These are phyloP conservation scores for Luvunga scandens DNA, from an alignment of 345 rosid genomes.

Conservation along the genomic window DNA sequence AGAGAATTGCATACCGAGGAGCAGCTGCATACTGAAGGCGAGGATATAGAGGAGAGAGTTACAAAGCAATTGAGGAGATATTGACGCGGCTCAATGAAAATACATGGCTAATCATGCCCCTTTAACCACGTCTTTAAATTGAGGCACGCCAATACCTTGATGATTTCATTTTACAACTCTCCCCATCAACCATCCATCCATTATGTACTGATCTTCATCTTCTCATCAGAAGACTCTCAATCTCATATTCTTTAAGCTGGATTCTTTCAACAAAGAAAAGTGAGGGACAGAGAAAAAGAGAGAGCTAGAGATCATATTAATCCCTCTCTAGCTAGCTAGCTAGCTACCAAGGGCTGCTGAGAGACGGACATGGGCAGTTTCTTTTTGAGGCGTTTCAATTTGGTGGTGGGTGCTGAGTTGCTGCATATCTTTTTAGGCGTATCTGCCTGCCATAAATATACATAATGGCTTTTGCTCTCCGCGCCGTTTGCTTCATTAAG, in stretches of 20 bases:
- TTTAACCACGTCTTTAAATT: constrained; percentile 38
- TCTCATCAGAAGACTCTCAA: neutral
- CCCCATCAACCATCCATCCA: neutral
- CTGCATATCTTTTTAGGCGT: neutral
- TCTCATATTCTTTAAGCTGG: neutral
- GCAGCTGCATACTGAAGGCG: neutral
- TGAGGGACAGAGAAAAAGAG: neutral
- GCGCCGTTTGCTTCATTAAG: constrained; percentile 5
- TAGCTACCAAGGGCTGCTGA: neutral
- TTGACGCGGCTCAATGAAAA: constrained; percentile 58
- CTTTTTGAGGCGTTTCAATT: neutral
- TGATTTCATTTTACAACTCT: constrained; percentile 8
- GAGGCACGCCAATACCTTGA: constrained; percentile 48
- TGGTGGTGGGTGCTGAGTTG: neutral
- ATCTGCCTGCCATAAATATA: constrained; percentile 3
- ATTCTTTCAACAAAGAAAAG: neutral
- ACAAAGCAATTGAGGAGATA: constrained; percentile 26
- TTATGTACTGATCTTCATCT: neutral
- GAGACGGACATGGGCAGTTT: neutral
- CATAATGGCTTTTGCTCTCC: neutral
- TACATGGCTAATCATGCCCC: constrained; percentile 12
- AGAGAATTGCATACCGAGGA: constrained; percentile 8
- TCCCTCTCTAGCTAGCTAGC: neutral
- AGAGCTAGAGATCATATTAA: neutral
- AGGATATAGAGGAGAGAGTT: neutral